Conservation (phyloP, 768 basidiomycete species). For the Pisolithus sp. region DNA sequence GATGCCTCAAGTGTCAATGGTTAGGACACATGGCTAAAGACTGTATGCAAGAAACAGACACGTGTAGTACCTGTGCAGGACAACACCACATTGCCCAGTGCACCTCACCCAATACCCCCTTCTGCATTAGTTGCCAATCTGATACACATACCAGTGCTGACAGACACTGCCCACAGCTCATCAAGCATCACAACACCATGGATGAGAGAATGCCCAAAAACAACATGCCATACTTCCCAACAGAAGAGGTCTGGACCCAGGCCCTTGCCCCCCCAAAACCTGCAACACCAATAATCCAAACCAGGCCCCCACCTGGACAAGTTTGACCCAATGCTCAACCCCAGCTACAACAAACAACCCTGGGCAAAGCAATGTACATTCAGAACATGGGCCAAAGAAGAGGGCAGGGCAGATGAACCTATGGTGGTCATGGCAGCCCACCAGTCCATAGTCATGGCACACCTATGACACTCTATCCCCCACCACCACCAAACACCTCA, state of each 20-base stretch:
- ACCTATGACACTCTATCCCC: not conserved
- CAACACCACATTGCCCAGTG: not conserved
- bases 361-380: not conserved
- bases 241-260: conserved; percentile 7
- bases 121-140: too few species aligned
- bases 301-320: not conserved
- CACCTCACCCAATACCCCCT: too few species aligned
- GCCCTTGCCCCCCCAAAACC: not conserved
- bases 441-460: not conserved
- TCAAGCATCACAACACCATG: not conserved
- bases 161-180: too few species aligned
- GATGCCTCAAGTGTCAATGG: too few species aligned
- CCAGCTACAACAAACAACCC: not conserved
- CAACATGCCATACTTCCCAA: conserved; percentile 9
- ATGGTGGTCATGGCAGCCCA: not conserved
- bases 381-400: not conserved
- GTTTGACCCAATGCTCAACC: not conserved
- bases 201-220: conserved; percentile 9
- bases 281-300: not conserved
- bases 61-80: not conserved
- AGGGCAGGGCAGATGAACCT: not conserved
- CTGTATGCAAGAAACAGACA: not conserved
- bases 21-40: conserved; percentile 2
- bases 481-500: not conserved
- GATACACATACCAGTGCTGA: too few species aligned